Evolutionary conservation across 176 grass and related monocot genomes (phyloP).

Genomic region (Hsuehochloa calcarea): DNA sequence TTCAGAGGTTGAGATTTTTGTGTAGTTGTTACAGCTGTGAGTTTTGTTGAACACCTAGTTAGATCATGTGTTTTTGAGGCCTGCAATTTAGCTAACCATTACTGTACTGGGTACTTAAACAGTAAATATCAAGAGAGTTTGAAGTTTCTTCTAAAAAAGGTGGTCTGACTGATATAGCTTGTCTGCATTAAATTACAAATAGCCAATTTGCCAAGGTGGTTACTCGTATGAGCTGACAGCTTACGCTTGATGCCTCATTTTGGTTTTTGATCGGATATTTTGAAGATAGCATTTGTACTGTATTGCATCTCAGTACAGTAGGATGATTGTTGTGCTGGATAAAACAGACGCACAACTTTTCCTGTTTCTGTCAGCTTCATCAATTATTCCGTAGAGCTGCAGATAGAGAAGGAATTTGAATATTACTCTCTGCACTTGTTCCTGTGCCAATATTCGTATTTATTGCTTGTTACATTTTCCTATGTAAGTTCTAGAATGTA

Average conservation of each 20-base stretch:
- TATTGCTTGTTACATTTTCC: background rate
- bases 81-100: constrained; percentile 3
- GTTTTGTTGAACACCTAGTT: background rate
- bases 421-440: background rate
- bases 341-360: background rate
- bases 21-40: background rate
- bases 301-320: background rate
- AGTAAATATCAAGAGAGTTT: background rate
- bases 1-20: background rate
- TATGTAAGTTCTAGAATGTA: background rate
- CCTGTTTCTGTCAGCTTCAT: background rate
- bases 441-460: background rate
- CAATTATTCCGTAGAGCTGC: background rate
- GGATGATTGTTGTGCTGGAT: background rate
- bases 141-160: background rate
- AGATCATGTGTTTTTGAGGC: background rate
- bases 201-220: background rate
- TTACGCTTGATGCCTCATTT: background rate
- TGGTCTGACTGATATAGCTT: background rate
- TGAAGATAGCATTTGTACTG: constrained; percentile 1
- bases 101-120: background rate
- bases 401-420: background rate
- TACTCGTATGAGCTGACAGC: background rate
- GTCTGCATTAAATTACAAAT: background rate
- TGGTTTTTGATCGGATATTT: background rate